Conservation (phyloP, 2,329 filamentous ascomycete genomes). For the Neofusicoccum ribis region DNA sequence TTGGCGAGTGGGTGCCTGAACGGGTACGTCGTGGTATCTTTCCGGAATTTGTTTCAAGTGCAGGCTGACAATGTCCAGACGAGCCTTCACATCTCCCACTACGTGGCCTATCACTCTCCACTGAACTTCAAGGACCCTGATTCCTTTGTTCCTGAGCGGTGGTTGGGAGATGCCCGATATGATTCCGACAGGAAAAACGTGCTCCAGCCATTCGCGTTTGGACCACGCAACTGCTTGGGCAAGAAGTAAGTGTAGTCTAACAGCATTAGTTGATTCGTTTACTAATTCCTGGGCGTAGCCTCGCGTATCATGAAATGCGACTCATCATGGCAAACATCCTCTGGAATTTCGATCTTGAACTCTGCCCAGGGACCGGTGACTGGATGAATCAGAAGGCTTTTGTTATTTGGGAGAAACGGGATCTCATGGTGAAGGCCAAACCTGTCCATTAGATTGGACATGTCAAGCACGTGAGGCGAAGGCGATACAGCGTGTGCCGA, state of each 20-base stretch:
- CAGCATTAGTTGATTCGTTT: no score
- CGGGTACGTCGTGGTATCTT: no score
- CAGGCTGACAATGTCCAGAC: conserved; percentile 7
- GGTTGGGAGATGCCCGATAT: conserved; percentile 33
- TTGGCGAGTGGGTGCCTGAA: no score
- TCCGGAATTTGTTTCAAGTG: no score
- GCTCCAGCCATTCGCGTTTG: conserved; percentile 47
- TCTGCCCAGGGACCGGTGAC: conserved; percentile 33
- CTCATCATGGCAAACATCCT: conserved; percentile 40
- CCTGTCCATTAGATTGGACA: no score
- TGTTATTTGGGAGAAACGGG: conserved; percentile 39
- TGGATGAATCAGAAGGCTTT: conserved; percentile 36
- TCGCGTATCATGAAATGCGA: conserved; percentile 45
- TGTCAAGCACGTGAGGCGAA: no score
- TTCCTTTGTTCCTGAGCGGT: conserved; percentile 44
- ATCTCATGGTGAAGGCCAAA: no score
- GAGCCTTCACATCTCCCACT: conserved; percentile 9
- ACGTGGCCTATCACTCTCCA: conserved; percentile 15
- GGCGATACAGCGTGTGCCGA: no score
- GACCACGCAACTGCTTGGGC: conserved; percentile 41
- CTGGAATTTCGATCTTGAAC: conserved; percentile 41
- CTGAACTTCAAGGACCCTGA: conserved; percentile 38
- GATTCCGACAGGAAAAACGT: conserved; percentile 33
- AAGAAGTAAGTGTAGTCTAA: conserved; percentile 33
- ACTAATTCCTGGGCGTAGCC: not conserved